A percentile compares a stretch with the other conserved stretches of the same genome.
These are phyloP conservation scores for Scytalidium lignicola DNA, from an alignment of 2,329 filamentous ascomycete genomes.

Conservation along the genomic window DNA sequence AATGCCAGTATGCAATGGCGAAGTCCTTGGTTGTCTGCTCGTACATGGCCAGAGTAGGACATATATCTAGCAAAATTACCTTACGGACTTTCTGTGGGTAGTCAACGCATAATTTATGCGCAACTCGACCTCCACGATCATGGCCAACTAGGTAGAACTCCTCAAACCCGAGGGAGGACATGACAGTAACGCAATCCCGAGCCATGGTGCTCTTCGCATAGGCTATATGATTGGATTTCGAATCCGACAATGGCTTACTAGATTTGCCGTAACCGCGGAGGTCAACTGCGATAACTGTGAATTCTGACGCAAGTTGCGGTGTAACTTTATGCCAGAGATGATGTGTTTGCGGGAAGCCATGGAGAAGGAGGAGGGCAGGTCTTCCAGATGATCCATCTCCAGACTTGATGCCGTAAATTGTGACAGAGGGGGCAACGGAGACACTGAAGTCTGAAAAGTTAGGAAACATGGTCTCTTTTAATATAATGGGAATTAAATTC, in stretches of 20 bases:
- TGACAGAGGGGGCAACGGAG: conserved; percentile 31
- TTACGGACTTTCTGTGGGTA: conserved; percentile 26
- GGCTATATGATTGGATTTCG: conserved; percentile 3
- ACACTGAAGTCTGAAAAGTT: conserved; percentile 34
- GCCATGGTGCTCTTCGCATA: conserved; percentile 48
- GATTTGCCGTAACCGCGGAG: conserved; percentile 48
- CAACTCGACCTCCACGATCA: conserved; percentile 51
- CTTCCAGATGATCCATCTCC: conserved; percentile 18
- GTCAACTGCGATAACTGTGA: conserved; percentile 41
- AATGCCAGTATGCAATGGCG: conserved; percentile 50
- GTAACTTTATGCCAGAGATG: conserved; percentile 47
- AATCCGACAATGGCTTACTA: conserved; percentile 36
- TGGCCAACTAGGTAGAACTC: conserved; percentile 48
- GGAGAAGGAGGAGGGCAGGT: conserved; percentile 41
- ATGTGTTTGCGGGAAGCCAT: conserved; percentile 48
- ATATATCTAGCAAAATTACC: conserved; percentile 46
- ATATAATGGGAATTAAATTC: too few relatives aligned
- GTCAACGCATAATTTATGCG: conserved; percentile 49
- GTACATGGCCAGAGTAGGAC: conserved; percentile 51
- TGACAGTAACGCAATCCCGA: conserved; percentile 38
- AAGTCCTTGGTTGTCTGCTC: conserved; percentile 36
- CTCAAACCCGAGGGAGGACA: conserved; percentile 36
- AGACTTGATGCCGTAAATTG: conserved; percentile 39
- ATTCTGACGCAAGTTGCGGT: conserved; percentile 32
- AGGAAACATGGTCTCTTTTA: conserved; percentile 35